Conservation (phyloP, 1,284 basidiomycete species). For the Filobasidium uniguttulatum region DNA sequence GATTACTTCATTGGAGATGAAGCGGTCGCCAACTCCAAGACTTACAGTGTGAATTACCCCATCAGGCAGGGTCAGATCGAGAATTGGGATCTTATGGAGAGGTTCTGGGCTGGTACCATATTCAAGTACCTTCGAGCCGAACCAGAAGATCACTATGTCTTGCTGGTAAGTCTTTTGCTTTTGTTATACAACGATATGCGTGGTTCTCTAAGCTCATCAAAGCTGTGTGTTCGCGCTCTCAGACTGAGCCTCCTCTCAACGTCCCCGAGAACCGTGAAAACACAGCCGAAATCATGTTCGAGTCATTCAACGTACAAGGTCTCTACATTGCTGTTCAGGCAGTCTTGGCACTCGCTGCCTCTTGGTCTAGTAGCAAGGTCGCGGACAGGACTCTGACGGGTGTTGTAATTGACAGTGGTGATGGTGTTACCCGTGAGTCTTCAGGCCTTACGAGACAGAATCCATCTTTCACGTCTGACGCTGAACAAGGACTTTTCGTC, state of each 20-base stretch:
- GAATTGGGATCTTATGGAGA: constrained; percentile 99
- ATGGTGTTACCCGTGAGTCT: constrained; percentile 73
- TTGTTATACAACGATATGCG: not conserved
- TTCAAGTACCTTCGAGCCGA: constrained; percentile 99
- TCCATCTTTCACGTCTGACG: not conserved
- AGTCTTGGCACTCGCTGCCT: constrained; percentile 94
- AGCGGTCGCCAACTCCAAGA: constrained; percentile 74
- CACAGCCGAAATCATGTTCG: constrained; percentile 99
- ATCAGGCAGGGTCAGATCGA: constrained; percentile 98
- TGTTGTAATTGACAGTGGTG: constrained; percentile 96
- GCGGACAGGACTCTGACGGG: constrained; percentile 88
- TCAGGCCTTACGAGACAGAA: not conserved
- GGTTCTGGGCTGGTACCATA: constrained; percentile 99
- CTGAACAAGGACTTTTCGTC: not conserved
- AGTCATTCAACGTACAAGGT: constrained; percentile 90
- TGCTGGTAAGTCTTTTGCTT: constrained; percentile 53
- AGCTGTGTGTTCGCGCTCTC: constrained; percentile 2
- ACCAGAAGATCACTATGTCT: constrained; percentile 97
- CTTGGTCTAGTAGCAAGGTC: constrained; percentile 89
- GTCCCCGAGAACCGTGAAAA: constrained; percentile 98
- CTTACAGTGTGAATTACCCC: constrained; percentile 88
- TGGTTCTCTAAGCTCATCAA: too few species aligned
- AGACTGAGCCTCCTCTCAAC: constrained; percentile 98
- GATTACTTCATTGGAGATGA: constrained; percentile 99
- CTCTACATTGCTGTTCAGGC: constrained; percentile 96